These are phyloP conservation scores for Boletus sensibilis DNA, from an alignment of 768 basidiomycete genomes.

Conservation along the genomic window DNA sequence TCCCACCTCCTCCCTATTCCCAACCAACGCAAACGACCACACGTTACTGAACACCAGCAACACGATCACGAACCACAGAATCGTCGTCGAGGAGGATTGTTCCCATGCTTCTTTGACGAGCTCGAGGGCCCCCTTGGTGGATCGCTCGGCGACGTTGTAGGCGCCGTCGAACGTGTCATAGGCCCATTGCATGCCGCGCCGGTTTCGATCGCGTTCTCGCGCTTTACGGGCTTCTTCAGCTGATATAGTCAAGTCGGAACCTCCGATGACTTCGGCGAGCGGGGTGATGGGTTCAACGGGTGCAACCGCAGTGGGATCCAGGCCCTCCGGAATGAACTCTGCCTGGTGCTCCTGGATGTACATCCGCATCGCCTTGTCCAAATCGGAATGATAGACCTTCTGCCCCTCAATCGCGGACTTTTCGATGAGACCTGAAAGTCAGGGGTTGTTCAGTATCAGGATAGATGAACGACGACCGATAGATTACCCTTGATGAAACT, in stretches of 20 bases:
- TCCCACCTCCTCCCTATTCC: conserved; percentile 45
- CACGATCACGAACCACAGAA: conserved; percentile 71
- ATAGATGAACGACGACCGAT: neutral
- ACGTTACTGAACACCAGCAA: conserved; percentile 74
- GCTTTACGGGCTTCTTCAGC: conserved; percentile 38
- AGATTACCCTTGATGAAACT: conserved; percentile 89
- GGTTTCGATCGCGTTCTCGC: conserved; percentile 67
- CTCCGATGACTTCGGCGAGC: conserved; percentile 13
- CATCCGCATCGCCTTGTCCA: conserved; percentile 79
- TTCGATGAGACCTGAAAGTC: conserved; percentile 81
- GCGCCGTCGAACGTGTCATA: conserved; percentile 84
- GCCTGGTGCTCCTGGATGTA: conserved; percentile 89
- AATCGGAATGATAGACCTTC: conserved; percentile 77
- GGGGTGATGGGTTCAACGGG: conserved; percentile 40
- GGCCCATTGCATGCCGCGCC: conserved; percentile 81
- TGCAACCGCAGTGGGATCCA: conserved; percentile 58
- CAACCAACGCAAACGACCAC: conserved; percentile 57
- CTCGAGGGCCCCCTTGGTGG: conserved; percentile 70
- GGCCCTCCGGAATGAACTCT: conserved; percentile 86
- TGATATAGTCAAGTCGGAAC: conserved; percentile 7
- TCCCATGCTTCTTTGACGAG: conserved; percentile 80
- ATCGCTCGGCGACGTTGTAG: conserved; percentile 64
- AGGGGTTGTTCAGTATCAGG: neutral
- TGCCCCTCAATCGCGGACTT: conserved; percentile 90
- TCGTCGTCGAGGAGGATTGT: conserved; percentile 66